These are phyloP conservation scores for Quercus tomentella DNA, from an alignment of 331 rosid species.

Conservation along the genomic window DNA sequence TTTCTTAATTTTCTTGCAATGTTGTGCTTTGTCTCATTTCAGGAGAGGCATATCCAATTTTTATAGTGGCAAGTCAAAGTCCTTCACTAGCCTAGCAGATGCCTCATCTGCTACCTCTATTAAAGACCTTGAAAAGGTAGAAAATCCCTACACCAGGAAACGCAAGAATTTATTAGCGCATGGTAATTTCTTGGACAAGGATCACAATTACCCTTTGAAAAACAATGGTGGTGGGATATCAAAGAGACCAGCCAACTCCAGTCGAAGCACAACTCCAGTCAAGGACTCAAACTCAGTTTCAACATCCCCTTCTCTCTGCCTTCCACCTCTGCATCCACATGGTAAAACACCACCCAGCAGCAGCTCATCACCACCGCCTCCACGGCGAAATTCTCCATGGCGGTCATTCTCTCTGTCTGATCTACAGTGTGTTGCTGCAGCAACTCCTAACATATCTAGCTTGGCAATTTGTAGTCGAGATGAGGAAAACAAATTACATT, in stretches of 20 bases:
- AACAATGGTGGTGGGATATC: constrained; percentile 33
- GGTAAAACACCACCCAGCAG: constrained; percentile 29
- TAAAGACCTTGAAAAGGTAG: constrained; percentile 61
- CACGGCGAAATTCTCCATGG: constrained; percentile 34
- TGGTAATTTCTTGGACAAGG: constrained; percentile 26
- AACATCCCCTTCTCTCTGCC: constrained; percentile 43
- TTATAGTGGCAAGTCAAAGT: constrained; percentile 73
- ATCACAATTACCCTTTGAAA: constrained; percentile 26
- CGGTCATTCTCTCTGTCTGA: constrained; percentile 70
- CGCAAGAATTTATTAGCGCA: constrained; percentile 58
- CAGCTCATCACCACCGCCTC: constrained; percentile 28
- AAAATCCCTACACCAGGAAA: constrained; percentile 62
- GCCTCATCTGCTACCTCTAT: constrained; percentile 35
- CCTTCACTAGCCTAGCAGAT: constrained; percentile 71
- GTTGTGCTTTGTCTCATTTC: constrained; percentile 21
- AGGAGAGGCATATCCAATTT: constrained; percentile 81
- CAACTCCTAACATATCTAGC: constrained; percentile 42
- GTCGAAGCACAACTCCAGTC: constrained; percentile 20
- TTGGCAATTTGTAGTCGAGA: constrained; percentile 44
- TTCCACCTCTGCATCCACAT: constrained; percentile 68
- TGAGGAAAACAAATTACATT: constrained; percentile 30
- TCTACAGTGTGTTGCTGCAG: constrained; percentile 40
- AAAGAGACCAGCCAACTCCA: constrained; percentile 41
- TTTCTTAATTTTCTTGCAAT: background rate
- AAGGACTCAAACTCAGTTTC: constrained; percentile 43